A percentile compares a stretch with the other conserved stretches of the same genome.
Evolutionary conservation across 2,329 filamentous ascomycete genomes (phyloP).

Genomic region (Bipolaris bicolor): DNA sequence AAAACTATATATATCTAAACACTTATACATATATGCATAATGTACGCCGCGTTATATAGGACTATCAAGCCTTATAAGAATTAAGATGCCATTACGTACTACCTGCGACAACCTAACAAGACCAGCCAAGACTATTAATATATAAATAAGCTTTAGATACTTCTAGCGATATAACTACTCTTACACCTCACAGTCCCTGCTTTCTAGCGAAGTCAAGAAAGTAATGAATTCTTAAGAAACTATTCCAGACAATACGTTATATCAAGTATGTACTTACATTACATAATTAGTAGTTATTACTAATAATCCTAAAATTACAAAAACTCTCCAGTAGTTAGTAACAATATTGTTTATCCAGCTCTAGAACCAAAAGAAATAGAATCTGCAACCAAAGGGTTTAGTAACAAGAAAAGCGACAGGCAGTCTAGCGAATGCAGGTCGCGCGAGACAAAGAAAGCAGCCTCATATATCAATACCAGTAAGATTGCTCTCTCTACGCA

Average conservation of each 20-base stretch:
- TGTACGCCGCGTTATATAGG: background rate
- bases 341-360: conserved; percentile 3
- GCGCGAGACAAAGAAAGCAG: conserved; percentile 1
- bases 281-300: background rate
- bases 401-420: background rate
- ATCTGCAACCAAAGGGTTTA: background rate
- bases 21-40: background rate
- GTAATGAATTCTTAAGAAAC: conserved; percentile 4
- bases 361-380: background rate
- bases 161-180: background rate
- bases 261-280: background rate
- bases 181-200: background rate
- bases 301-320: background rate
- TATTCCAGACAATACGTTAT: conserved; percentile 4
- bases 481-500: background rate
- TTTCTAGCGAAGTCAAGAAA: background rate
- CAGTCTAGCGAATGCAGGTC: background rate
- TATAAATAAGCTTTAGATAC: conserved; percentile 6
- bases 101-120: background rate
- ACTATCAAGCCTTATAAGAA: background rate
- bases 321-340: background rate
- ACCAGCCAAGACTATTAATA: conserved; percentile 4
- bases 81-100: background rate
- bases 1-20: too few species aligned
- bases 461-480: background rate